Conservation (phyloP, 768 basidiomycete genomes). For the Psilocybe tampanensis region DNA sequence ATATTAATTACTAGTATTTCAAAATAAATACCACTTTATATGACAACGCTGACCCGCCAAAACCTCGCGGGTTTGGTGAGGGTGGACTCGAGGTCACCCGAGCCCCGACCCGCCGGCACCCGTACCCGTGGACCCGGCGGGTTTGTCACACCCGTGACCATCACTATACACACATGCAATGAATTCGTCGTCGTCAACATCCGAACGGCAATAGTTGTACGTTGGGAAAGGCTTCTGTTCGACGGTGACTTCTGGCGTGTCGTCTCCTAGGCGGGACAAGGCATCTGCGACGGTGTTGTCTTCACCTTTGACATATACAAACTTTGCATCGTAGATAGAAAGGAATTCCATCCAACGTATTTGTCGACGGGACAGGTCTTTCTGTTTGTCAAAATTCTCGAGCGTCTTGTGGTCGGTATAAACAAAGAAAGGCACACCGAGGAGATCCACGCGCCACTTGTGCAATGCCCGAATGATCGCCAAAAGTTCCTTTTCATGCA, state of each 20-base stretch:
- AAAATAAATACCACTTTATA: too few species aligned
- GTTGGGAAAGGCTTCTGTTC: neutral
- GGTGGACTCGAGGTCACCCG: too few species aligned
- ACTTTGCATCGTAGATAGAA: slow-evolving; percentile 34
- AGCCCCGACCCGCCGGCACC: too few species aligned
- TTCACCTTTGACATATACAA: slow-evolving; percentile 36
- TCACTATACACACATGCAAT: too few species aligned
- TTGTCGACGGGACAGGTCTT: slow-evolving; percentile 33
- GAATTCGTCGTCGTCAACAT: neutral
- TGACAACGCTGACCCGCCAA: too few species aligned
- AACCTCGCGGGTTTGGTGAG: too few species aligned
- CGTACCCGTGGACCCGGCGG: too few species aligned
- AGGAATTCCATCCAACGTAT: slow-evolving; percentile 41
- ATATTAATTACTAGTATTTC: too few species aligned
- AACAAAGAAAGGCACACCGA: slow-evolving; percentile 25
- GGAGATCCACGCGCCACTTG: slow-evolving; percentile 26
- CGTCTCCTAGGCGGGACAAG: slow-evolving; percentile 24
- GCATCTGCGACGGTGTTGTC: slow-evolving; percentile 39
- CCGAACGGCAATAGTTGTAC: neutral
- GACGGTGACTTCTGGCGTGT: too few species aligned
- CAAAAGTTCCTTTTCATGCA: slow-evolving; percentile 40
- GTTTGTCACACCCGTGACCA: too few species aligned
- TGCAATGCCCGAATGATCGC: slow-evolving; percentile 33
- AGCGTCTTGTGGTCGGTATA: slow-evolving; percentile 41
- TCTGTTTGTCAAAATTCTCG: slow-evolving; percentile 32